A percentile compares a stretch with the other conserved stretches of the same genome.
phyloP scores from a whole-genome alignment of 495 filamentous ascomycete species.

The Penicillium canariense region DNA sequence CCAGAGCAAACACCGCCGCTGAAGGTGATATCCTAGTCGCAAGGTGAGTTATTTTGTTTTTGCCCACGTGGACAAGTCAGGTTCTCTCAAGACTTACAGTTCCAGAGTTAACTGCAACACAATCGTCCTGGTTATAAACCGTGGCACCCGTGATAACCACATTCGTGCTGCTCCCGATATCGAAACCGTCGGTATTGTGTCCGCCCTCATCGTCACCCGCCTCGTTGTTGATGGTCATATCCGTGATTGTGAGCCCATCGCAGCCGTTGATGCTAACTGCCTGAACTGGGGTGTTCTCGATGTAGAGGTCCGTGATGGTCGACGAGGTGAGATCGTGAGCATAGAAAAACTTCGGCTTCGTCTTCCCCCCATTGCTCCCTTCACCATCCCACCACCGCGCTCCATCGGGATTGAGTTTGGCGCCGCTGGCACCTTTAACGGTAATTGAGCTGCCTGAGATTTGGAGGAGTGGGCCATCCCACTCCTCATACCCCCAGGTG shows the following conservation, averaged over 20 bases:
- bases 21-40: conserved; percentile 45
- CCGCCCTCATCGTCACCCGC: conserved; percentile 50
- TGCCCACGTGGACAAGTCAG: too few relatives aligned
- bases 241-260: conserved; percentile 46
- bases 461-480: conserved; percentile 48
- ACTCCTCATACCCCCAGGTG: conserved; percentile 55
- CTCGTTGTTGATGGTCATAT: conserved; percentile 59
- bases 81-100: conserved; percentile 4
- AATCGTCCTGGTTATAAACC: conserved; percentile 66
- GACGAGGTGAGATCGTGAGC: conserved; percentile 44
- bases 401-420: conserved; percentile 42
- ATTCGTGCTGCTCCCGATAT: conserved; percentile 52
- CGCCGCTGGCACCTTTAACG: conserved; percentile 42
- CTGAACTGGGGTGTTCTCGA: conserved; percentile 63
- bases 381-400: conserved; percentile 53
- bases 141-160: conserved; percentile 55
- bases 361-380: conserved; percentile 55
- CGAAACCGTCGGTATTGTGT: conserved; percentile 69
- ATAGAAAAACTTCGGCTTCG: conserved; percentile 58
- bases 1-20: conserved; percentile 48
- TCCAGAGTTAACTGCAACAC: conserved; percentile 58
- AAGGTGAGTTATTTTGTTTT: conserved; percentile 6
- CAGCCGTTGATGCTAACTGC: conserved; percentile 54
- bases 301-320: conserved; percentile 42
- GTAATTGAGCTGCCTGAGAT: conserved; percentile 49